Conservation (phyloP, 768 basidiomycete genomes). For the Trametes sanguinea region DNA sequence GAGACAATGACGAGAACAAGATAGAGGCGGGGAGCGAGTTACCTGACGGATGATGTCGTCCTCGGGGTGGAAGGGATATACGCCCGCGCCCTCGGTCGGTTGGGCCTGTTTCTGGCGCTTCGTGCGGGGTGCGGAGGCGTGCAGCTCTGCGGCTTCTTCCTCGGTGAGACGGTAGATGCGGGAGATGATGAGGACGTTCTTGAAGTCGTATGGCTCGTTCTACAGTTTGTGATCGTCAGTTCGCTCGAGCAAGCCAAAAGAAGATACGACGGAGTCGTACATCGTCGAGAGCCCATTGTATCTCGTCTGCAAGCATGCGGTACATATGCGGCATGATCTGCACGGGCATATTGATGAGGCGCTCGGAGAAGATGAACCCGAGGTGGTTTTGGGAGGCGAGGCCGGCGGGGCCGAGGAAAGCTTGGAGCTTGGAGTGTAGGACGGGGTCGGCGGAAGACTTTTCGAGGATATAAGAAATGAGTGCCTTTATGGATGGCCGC, state of each 20-base stretch:
- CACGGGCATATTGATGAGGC: slow-evolving; percentile 94
- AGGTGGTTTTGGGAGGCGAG: slow-evolving; percentile 53
- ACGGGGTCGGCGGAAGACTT: slow-evolving; percentile 52
- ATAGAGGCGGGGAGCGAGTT: slow-evolving; percentile 24
- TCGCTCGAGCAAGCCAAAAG: neutral
- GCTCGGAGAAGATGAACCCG: slow-evolving; percentile 84
- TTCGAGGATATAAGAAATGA: slow-evolving; percentile 69
- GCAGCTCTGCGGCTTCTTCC: slow-evolving; percentile 64
- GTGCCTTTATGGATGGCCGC: slow-evolving; percentile 66
- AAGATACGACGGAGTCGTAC: slow-evolving; percentile 41
- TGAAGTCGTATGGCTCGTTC: slow-evolving; percentile 69
- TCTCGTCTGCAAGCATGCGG: slow-evolving; percentile 80
- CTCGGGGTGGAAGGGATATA: slow-evolving; percentile 84
- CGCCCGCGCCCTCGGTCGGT: slow-evolving; percentile 37
- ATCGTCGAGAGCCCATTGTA: slow-evolving; percentile 68
- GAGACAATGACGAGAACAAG: neutral
- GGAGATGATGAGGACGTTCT: slow-evolving; percentile 75
- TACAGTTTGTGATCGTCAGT: slow-evolving; percentile 13
- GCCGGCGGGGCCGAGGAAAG: slow-evolving; percentile 44
- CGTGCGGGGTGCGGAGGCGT: slow-evolving; percentile 38
- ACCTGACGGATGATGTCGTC: slow-evolving; percentile 76
- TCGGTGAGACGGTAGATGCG: slow-evolving; percentile 74
- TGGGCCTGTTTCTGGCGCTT: slow-evolving; percentile 47
- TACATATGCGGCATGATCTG: slow-evolving; percentile 94
- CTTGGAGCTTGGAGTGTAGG: slow-evolving; percentile 55